A percentile compares a stretch with the other conserved stretches of the same genome.
Conservation (phyloP, 2,329 filamentous ascomycete species). For the Alternaria dauci region DNA sequence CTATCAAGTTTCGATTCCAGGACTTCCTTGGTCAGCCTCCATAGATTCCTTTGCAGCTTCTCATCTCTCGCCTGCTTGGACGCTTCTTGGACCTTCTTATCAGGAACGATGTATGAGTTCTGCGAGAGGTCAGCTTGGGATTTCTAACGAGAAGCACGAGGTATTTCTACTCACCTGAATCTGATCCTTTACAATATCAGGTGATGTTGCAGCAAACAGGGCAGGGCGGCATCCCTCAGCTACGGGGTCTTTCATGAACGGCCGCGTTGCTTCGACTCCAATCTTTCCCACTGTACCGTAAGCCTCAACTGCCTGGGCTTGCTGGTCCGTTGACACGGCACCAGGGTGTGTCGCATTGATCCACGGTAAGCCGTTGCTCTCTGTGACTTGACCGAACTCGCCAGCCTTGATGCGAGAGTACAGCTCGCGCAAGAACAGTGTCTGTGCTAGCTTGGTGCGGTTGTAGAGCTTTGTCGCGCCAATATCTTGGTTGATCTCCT, state of each 20-base stretch:
- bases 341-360: constrained; percentile 62
- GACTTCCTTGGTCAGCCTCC: constrained; percentile 57
- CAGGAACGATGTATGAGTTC: constrained; percentile 60
- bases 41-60: constrained; percentile 55
- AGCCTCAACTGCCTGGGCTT: constrained; percentile 58
- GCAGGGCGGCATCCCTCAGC: constrained; percentile 58
- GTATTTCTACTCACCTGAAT: constrained; percentile 39
- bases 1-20: constrained; percentile 53
- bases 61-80: constrained; percentile 56
- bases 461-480: constrained; percentile 59
- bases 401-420: constrained; percentile 47
- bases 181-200: constrained; percentile 54
- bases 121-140: constrained; percentile 21
- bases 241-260: constrained; percentile 61
- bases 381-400: constrained; percentile 40
- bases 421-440: constrained; percentile 57
- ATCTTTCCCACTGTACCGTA: constrained; percentile 59
- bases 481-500: constrained; percentile 61
- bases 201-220: constrained; percentile 59
- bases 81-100: constrained; percentile 57
- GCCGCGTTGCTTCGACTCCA: constrained; percentile 54
- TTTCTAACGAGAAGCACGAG: not conserved
- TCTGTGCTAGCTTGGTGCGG: constrained; percentile 60
- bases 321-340: constrained; percentile 59
- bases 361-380: constrained; percentile 53